phyloP scores from a whole-genome alignment of 2,329 filamentous ascomycete genomes.

The Colletotrichum caudatum region DNA sequence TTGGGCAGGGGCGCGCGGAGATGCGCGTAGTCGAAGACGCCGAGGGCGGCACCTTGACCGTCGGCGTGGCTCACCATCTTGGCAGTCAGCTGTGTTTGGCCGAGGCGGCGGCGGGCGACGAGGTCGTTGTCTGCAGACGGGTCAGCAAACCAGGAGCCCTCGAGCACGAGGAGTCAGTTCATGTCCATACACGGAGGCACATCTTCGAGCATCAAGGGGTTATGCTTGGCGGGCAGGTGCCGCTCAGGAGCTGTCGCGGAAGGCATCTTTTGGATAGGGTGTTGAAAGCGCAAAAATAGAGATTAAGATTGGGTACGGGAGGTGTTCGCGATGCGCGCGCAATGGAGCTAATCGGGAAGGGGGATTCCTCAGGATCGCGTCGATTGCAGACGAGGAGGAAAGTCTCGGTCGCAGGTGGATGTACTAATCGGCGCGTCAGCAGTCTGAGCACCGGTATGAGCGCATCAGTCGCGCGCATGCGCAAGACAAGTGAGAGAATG shows the following conservation, averaged over 20 bases:
- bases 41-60: slow-evolving; percentile 78
- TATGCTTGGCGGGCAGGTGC: slow-evolving; percentile 70
- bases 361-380: slow-evolving; percentile 19
- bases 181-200: slow-evolving; percentile 69
- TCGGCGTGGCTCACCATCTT: slow-evolving; percentile 83
- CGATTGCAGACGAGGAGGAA: background rate
- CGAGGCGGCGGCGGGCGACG: slow-evolving; percentile 85
- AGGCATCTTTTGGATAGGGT: slow-evolving; percentile 34
- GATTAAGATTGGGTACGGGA: slow-evolving; percentile 26
- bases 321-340: slow-evolving; percentile 24
- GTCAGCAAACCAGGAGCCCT: slow-evolving; percentile 26
- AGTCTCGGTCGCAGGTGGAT: slow-evolving; percentile 10
- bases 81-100: slow-evolving; percentile 89
- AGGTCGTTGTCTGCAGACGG: slow-evolving; percentile 74
- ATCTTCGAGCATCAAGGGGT: slow-evolving; percentile 74
- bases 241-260: slow-evolving; percentile 56
- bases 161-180: slow-evolving; percentile 39
- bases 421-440: slow-evolving; percentile 37
- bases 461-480: slow-evolving; percentile 7
- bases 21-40: slow-evolving; percentile 95
- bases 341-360: slow-evolving; percentile 3
- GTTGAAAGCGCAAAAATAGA: slow-evolving; percentile 17
- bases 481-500: slow-evolving; percentile 2
- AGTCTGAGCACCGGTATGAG: slow-evolving; percentile 29
- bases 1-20: slow-evolving; percentile 92